Evolutionary conservation across 345 rosid genomes (phyloP).

Genomic region (Eucalyptus regnans): DNA sequence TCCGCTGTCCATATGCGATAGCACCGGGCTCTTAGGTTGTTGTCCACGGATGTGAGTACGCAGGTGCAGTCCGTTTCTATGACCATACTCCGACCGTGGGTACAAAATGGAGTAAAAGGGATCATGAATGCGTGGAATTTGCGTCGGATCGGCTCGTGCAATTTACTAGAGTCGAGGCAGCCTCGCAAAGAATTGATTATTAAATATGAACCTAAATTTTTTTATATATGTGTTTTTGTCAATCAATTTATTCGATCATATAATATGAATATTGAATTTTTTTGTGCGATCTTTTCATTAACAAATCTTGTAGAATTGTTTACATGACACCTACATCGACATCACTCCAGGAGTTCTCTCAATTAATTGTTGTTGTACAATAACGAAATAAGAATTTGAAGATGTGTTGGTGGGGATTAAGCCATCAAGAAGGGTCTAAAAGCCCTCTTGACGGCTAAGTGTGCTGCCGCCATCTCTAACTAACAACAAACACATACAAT

Average conservation of each 20-base stretch:
- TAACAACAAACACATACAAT: background rate
- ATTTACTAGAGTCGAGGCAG: background rate
- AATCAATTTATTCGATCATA: background rate
- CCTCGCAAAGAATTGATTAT: background rate
- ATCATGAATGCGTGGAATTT: background rate
- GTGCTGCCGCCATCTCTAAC: fast-evolving
- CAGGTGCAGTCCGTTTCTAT: background rate
- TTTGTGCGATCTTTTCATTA: background rate
- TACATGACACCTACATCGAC: background rate
- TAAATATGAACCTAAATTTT: background rate
- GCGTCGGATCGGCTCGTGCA: background rate
- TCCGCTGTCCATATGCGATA: background rate
- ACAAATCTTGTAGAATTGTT: background rate
- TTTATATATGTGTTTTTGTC: background rate
- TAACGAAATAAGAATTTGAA: too few species aligned
- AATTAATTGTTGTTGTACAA: background rate
- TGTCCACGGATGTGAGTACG: background rate
- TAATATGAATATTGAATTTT: background rate
- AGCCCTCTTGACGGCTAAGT: background rate
- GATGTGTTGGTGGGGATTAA: background rate
- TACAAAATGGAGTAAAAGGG: background rate
- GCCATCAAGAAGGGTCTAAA: background rate
- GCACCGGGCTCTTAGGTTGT: background rate
- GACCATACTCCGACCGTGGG: background rate
- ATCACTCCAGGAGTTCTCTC: background rate